Evolutionary conservation across 768 basidiomycete species (phyloP).

Genomic region (Amanita pseudoporphyria): DNA sequence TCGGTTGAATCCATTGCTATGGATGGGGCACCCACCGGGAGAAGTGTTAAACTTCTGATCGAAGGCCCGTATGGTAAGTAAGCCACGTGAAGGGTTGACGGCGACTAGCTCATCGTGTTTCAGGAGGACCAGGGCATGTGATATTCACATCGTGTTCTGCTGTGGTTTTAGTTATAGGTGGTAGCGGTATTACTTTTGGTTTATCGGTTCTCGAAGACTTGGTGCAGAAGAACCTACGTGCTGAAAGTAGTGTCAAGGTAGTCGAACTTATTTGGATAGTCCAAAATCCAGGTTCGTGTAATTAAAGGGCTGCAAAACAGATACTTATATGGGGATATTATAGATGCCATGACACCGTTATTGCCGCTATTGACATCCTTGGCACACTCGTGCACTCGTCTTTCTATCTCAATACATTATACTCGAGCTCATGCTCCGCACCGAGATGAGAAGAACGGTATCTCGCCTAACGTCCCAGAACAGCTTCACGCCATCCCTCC

Average conservation of each 20-base stretch:
- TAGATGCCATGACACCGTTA: constrained; percentile 36
- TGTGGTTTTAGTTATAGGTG: constrained; percentile 61
- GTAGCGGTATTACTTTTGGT: constrained; percentile 69
- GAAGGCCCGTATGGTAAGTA: constrained; percentile 58
- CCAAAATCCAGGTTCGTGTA: constrained; percentile 35
- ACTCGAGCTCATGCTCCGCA: constrained; percentile 30
- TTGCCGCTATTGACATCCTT: constrained; percentile 30
- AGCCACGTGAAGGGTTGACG: constrained; percentile 2
- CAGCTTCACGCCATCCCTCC: constrained; percentile 16
- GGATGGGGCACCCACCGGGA: constrained; percentile 19
- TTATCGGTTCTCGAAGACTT: constrained; percentile 58
- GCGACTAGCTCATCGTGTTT: constrained; percentile 5
- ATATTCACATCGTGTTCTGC: constrained; percentile 56
- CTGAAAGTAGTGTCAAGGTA: constrained; percentile 40
- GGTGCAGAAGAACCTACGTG: constrained; percentile 38
- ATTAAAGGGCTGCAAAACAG: not conserved
- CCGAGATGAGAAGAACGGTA: constrained; percentile 10
- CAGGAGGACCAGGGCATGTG: constrained; percentile 50
- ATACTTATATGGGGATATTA: constrained; percentile 8
- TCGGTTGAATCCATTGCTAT: constrained; percentile 15
- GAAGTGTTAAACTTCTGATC: constrained; percentile 38
- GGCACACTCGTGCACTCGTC: constrained; percentile 21
- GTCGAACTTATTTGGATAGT: constrained; percentile 67
- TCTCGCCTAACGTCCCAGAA: constrained; percentile 13
- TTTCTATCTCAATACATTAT: constrained; percentile 47